Evolutionary conservation across 257 asterid genomes (phyloP), one percentile per base, ranked within the genome.

Genomic region (Fraxinus excelsior): DNA sequence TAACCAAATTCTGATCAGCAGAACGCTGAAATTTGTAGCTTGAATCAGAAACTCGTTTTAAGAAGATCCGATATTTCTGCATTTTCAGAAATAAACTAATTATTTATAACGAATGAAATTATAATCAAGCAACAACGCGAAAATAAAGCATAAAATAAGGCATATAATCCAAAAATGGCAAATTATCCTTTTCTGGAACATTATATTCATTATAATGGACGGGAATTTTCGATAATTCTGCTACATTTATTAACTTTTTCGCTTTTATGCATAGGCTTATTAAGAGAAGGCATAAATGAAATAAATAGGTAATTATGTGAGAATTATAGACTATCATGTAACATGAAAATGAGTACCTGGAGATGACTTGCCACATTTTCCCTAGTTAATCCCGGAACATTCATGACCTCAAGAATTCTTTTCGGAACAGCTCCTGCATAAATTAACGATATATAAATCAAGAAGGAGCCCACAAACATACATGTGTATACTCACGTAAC

Each of bases 301-400:
- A 66, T 74, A 37, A 73, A 58, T 3, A 35, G 2, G 18, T 13
- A 14, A 28, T 12, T 2, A 26, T 34, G 31, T 28, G 2, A 68
- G 18, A 53, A 46, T 44, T 13, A 32, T 71, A 37, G 21, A 28
- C 34, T 71, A 14, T 16, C 25, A 5, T 21, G 23, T 7, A 76
- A 67, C 23, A 31, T 11, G 40, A 4, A 67, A 70, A 32, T 64
- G 53, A 11, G 51, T 69, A 90, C 96, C 96, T 90, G 94, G 70
- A 91, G 79, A 81, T 91, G 96, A 70, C 96, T 91, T 8, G 96
- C 96, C n/a, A 91, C 88, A 80, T 89, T 83, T 79, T 81, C 83
- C 79, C 88, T 86, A 12, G 92, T 88, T 49, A 90, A 32, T 38
- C 87, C 86, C 0, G 94, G 93, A 31, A 86, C 89, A 78, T 81